Base-by-base conservation (phyloP, 2,329 filamentous ascomycete genomes). In the Nannizzia gypsea region DNA sequence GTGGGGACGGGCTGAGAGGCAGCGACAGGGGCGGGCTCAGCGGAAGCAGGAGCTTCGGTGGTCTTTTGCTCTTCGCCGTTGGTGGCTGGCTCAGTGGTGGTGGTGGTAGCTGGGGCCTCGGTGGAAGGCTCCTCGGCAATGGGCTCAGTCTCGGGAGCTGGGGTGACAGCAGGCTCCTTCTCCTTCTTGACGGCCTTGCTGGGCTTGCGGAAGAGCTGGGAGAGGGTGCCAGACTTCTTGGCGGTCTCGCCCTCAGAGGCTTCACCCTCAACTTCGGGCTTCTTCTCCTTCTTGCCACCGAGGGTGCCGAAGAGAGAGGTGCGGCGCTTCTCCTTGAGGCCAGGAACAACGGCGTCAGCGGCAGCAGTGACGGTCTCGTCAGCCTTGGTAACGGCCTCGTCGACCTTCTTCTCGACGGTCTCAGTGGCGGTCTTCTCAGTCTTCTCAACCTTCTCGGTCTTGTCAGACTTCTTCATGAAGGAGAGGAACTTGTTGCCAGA, bases 291-390 rank as follows among this genome's bases (percentile, higher is more conserved):
- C 75, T 80, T 80, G 61, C 66, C 72, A 61, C 77, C 76, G 61
- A 81, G 76, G 70, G 75, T 78, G 65, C 77, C 77, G 70, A 82
- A 83, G 70, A 77, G 76, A 67, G 79, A 82, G 67, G 74, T 77
- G 68, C 74, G 77, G 65, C 76, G 78, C 72, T 78, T 77, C 64
- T 76, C 73, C 69, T 77, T 76, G 62, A 69, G 61, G 52, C 65
- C 70, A 56, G 73, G 73, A 68, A 75, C 74, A 66, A 78, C 74
- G 40, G 67, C 61, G 59, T 70, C 69, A 13, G 67, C 66, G 26
- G 66, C 63, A 59, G 68, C 28, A 55, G 70, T 64, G 34, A 65
- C 65, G 48, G 67, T 56, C 54, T 64, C 38, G 20, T 63, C 59
- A n/a, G 64, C 36, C 20, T 57, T 60, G 56, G 60, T 54, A 48